These are phyloP conservation scores for Podospora bellae-mahoneyi DNA, from an alignment of 495 filamentous ascomycete genomes.

Conservation along the genomic window DNA sequence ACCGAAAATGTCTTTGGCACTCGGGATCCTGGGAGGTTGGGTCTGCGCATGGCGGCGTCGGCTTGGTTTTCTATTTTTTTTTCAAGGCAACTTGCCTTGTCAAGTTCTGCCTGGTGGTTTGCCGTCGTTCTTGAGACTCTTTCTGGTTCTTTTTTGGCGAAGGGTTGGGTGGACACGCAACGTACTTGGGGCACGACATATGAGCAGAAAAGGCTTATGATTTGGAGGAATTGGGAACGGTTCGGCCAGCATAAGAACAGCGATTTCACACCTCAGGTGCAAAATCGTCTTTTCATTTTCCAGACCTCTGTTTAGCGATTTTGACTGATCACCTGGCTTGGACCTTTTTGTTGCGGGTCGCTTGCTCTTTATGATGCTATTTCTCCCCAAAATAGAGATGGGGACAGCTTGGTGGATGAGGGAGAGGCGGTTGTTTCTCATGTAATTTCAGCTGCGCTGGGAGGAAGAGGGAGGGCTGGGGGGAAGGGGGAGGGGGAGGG, in stretches of 20 bases:
- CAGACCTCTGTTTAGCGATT: neutral
- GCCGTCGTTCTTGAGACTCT: constrained; percentile 16
- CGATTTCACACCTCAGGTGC: neutral
- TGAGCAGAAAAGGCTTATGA: neutral
- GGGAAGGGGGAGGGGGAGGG: no score
- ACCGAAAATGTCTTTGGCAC: constrained; percentile 13
- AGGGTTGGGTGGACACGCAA: neutral
- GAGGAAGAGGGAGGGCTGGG: no score
- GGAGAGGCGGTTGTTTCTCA: neutral
- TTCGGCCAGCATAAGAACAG: neutral
- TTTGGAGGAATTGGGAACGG: neutral
- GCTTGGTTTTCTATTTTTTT: constrained; percentile 11
- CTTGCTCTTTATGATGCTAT: neutral
- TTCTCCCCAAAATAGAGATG: neutral
- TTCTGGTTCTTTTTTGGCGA: constrained; percentile 6
- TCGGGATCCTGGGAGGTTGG: constrained; percentile 8
- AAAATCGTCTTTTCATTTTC: neutral
- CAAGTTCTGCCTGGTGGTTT: constrained; percentile 5
- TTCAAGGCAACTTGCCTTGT: neutral
- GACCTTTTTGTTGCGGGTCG: neutral
- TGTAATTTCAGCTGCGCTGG: neutral
- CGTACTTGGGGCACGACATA: neutral
- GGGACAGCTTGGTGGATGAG: neutral
- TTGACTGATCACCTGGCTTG: neutral
- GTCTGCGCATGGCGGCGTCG: constrained; percentile 22